phyloP scores from a whole-genome alignment of 2,329 filamentous ascomycete genomes.

The Xylaria sp. region DNA sequence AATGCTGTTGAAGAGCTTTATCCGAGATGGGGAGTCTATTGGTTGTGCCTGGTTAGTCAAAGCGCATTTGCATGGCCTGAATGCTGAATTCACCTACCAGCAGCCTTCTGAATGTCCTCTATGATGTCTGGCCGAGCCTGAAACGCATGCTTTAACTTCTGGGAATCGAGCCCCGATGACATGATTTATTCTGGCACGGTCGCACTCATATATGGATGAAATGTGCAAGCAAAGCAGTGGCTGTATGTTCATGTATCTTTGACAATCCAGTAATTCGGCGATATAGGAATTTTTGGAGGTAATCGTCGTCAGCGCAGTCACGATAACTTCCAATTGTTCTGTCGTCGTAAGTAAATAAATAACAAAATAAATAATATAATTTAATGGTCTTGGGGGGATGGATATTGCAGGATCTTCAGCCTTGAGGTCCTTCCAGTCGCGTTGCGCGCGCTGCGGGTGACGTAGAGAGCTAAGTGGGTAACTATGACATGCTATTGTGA shows the following conservation, averaged over 20 bases:
- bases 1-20: slow-evolving; percentile 63
- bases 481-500: neutral
- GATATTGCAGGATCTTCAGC: slow-evolving; percentile 29
- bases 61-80: neutral
- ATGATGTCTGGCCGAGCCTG: slow-evolving; percentile 62
- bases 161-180: slow-evolving; percentile 53
- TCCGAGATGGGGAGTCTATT: slow-evolving; percentile 56
- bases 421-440: slow-evolving; percentile 15
- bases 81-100: slow-evolving; percentile 48
- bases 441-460: neutral
- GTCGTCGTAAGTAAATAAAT: slow-evolving; percentile 1
- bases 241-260: neutral
- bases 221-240: neutral
- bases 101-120: slow-evolving; percentile 57
- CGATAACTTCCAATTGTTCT: slow-evolving; percentile 1
- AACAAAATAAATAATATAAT: neutral
- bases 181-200: slow-evolving; percentile 39
- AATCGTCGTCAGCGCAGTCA: neutral
- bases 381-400: slow-evolving; percentile 6
- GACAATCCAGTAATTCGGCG: neutral
- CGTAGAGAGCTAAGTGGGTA: neutral
- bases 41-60: slow-evolving; percentile 3
- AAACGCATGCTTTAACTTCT: slow-evolving; percentile 59
- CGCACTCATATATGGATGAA: slow-evolving; percentile 1
- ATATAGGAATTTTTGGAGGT: neutral